These are phyloP conservation scores for Cytospora piceae DNA, from an alignment of 2,329 filamentous ascomycete genomes.

Conservation along the genomic window DNA sequence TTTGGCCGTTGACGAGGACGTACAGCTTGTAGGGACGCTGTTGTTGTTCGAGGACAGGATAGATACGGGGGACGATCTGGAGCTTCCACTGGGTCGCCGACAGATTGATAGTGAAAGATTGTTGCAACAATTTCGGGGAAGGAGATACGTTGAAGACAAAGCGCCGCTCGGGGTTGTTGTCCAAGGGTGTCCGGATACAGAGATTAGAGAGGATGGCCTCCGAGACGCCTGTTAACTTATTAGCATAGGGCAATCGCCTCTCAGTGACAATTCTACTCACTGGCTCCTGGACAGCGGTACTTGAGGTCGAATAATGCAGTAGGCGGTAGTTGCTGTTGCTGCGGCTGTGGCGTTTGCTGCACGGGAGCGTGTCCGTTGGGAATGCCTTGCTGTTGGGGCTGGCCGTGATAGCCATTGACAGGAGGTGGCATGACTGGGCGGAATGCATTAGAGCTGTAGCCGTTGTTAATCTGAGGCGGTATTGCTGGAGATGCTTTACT, in stretches of 20 bases:
- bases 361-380: slow-evolving; percentile 21
- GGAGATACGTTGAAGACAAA: slow-evolving; percentile 68
- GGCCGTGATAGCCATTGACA: slow-evolving; percentile 13
- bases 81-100: slow-evolving; percentile 70
- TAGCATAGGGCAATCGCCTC: slow-evolving; percentile 26
- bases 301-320: slow-evolving; percentile 25
- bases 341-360: slow-evolving; percentile 2
- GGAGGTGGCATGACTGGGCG: slow-evolving; percentile 29
- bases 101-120: slow-evolving; percentile 73
- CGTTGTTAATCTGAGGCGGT: slow-evolving; percentile 37
- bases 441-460: slow-evolving; percentile 30
- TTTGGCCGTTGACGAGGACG: slow-evolving; percentile 69
- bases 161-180: slow-evolving; percentile 62
- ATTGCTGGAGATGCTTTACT: slow-evolving; percentile 40
- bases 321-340: background rate
- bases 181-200: slow-evolving; percentile 69
- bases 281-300: slow-evolving; percentile 27
- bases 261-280: slow-evolving; percentile 15
- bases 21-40: slow-evolving; percentile 76
- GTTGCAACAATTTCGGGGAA: slow-evolving; percentile 66
- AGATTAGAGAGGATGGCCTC: slow-evolving; percentile 71
- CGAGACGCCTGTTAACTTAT: slow-evolving; percentile 47
- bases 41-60: slow-evolving; percentile 60
- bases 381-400: slow-evolving; percentile 23
- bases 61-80: slow-evolving; percentile 70